phyloP scores from a whole-genome alignment of 228 moss, liverwort and hornwort species.

The Sphagnum fallax region DNA sequence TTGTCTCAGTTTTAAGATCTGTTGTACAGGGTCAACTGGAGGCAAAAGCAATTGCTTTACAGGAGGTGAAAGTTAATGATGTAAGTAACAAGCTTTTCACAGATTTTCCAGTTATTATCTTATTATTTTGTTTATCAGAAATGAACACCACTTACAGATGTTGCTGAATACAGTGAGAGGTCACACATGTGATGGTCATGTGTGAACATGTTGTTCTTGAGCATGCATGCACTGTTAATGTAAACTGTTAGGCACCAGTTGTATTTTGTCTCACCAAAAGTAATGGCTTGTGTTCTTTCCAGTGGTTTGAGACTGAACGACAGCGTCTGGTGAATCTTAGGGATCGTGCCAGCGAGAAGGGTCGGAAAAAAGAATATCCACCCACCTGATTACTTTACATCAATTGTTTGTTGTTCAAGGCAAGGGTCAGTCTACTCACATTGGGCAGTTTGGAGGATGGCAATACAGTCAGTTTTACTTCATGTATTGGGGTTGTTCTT shows the following conservation, averaged over 20 bases:
- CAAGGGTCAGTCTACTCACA: too few species aligned
- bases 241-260: too few species aligned
- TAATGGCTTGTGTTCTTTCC: background rate
- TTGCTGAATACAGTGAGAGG: background rate
- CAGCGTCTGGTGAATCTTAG: slow-evolving; percentile 81
- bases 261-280: background rate
- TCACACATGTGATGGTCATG: too few species aligned
- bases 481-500: too few species aligned
- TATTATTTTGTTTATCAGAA: background rate
- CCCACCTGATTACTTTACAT: background rate
- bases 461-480: too few species aligned
- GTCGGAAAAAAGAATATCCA: slow-evolving; percentile 99
- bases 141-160: background rate
- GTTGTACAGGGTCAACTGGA: slow-evolving; percentile 76
- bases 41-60: slow-evolving; percentile 74
- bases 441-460: too few species aligned
- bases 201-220: too few species aligned
- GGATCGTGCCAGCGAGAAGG: slow-evolving; percentile 97
- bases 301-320: slow-evolving; percentile 93
- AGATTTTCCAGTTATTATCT: too few species aligned
- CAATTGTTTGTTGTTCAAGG: too few species aligned
- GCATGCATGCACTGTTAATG: too few species aligned
- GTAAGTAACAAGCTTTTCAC: slow-evolving; percentile 25
- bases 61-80: slow-evolving; percentile 89
- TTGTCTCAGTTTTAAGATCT: background rate